Percentiles rank a stretch among this genome's conserved stretches.
Evolutionary conservation across 2,329 filamentous ascomycete species (phyloP).

Genomic region (Lojkania enalia): DNA sequence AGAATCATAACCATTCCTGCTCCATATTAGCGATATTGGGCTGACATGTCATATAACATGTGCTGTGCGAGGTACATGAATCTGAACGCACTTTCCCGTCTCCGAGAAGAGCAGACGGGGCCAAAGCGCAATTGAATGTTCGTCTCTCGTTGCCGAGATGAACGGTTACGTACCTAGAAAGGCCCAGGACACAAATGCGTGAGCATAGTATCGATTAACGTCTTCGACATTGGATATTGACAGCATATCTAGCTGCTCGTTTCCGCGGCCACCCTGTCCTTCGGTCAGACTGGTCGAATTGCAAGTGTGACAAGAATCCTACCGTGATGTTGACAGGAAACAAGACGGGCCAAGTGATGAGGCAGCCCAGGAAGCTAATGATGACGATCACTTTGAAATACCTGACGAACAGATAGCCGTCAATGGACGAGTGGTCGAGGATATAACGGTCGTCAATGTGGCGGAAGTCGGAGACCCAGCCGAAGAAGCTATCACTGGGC

Average conservation of each 20-base stretch:
- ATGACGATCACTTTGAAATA: slow-evolving; percentile 51
- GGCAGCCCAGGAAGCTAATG: slow-evolving; percentile 48
- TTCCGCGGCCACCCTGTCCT: slow-evolving; percentile 34
- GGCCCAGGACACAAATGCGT: slow-evolving; percentile 48
- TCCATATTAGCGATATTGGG: slow-evolving; percentile 6
- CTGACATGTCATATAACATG: too few relatives aligned
- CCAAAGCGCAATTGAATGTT: not conserved
- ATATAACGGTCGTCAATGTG: slow-evolving; percentile 50
- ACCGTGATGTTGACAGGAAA: slow-evolving; percentile 52
- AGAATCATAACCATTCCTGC: slow-evolving; percentile 47
- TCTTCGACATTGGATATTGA: slow-evolving; percentile 43
- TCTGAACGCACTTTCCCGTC: too few relatives aligned
- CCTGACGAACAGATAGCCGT: slow-evolving; percentile 53
- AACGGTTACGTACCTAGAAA: slow-evolving; percentile 44
- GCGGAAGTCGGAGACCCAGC: slow-evolving; percentile 57
- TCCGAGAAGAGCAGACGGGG: too few relatives aligned
- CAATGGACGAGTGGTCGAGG: slow-evolving; percentile 53
- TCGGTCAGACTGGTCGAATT: not conserved
- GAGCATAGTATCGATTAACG: slow-evolving; percentile 48
- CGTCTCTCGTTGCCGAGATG: too few relatives aligned
- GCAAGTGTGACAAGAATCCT: slow-evolving; percentile 1
- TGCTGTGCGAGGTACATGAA: too few relatives aligned
- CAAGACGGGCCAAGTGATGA: slow-evolving; percentile 52
- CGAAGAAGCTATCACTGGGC: slow-evolving; percentile 50
- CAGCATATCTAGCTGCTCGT: slow-evolving; percentile 44